A percentile compares a stretch with the other conserved stretches of the same genome.
Evolutionary conservation across 768 basidiomycete genomes (phyloP).

Genomic region (Rhizopogon roseolus): DNA sequence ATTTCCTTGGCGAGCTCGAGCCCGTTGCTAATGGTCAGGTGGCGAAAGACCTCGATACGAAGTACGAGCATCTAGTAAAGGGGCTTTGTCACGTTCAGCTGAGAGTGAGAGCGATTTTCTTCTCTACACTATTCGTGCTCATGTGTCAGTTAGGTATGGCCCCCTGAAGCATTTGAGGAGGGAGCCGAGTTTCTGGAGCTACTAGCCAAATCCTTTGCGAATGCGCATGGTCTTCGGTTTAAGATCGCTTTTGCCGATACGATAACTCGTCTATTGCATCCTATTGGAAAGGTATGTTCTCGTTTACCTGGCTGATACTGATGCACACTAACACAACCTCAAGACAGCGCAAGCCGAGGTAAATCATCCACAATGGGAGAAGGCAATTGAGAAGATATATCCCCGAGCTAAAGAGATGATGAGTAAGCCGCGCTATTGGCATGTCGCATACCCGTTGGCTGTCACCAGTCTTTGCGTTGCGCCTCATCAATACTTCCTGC

Average conservation of each 20-base stretch:
- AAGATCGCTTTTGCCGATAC: slow-evolving; percentile 87
- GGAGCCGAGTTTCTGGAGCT: slow-evolving; percentile 88
- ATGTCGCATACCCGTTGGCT: slow-evolving; percentile 77
- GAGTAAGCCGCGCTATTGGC: slow-evolving; percentile 87
- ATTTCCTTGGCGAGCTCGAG: slow-evolving; percentile 75
- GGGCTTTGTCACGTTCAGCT: slow-evolving; percentile 81
- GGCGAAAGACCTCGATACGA: slow-evolving; percentile 74
- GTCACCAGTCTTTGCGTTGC: slow-evolving; percentile 84
- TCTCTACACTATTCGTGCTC: not conserved
- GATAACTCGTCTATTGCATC: slow-evolving; percentile 71
- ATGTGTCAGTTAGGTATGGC: slow-evolving; percentile 68
- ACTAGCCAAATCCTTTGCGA: slow-evolving; percentile 76
- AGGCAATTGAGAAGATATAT: slow-evolving; percentile 80
- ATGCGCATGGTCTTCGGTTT: slow-evolving; percentile 77
- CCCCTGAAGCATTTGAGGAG: slow-evolving; percentile 89
- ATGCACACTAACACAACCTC: not conserved
- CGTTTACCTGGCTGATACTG: not conserved
- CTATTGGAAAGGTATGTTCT: slow-evolving; percentile 72
- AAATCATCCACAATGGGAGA: slow-evolving; percentile 92
- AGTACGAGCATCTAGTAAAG: slow-evolving; percentile 79
- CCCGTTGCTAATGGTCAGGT: slow-evolving; percentile 74
- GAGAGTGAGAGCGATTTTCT: slow-evolving; percentile 45
- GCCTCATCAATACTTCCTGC: slow-evolving; percentile 78
- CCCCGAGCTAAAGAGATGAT: slow-evolving; percentile 83
- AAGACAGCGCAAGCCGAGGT: slow-evolving; percentile 95